Base-by-base conservation (phyloP, 1,284 basidiomycete species). In the Ustilago sp. region DNA sequence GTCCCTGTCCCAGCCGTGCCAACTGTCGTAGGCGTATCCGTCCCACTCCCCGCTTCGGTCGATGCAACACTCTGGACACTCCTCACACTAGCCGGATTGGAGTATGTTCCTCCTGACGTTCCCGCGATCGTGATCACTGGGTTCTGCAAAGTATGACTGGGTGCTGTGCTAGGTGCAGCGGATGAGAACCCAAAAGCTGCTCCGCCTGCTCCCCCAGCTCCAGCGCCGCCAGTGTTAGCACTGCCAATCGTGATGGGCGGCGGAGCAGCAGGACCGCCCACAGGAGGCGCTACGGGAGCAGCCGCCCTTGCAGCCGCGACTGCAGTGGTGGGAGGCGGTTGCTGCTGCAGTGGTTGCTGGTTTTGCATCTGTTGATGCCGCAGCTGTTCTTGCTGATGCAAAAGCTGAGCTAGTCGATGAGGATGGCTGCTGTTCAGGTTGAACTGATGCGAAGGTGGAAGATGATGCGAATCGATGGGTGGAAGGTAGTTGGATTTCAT, bases 401-500 rank as follows among this genome's bases (percentile, higher is more conserved):
- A 12, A 4, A 73, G 43, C 19, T 73, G 70, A 1, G 70, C 70
- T 6, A 68, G 15, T 0, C 70, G 52, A 45, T 68, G 57, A 31
- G 64, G 70, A 23, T 67, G 64, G 9, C 57, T 56, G 19, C 51
- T 39, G 31, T 72, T 67, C 15, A 72, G 45, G 13, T 60, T 63
- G 45, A 39, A 52, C 56, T 63, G 61, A 8, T 69, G 63, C 32
- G 38, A 45, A 38, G 59, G 50, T 19, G 56, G 57, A 19, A 71
- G 5, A 35, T 76, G 74, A 39, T 76, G 68, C 17, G 47, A 47
- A 8, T 76, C 68, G 43, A 76, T 76, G 2, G 74, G 68, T 4
- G 74, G 74, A 15, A 56, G 47, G 17, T 68, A 76, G 58, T 62
- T 63, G 65, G 58, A 59, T 61, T 65, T 68, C 81, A 83, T 87